phyloP scores from a whole-genome alignment of 371 early-diverging fungal species.

The Circinella minor region DNA sequence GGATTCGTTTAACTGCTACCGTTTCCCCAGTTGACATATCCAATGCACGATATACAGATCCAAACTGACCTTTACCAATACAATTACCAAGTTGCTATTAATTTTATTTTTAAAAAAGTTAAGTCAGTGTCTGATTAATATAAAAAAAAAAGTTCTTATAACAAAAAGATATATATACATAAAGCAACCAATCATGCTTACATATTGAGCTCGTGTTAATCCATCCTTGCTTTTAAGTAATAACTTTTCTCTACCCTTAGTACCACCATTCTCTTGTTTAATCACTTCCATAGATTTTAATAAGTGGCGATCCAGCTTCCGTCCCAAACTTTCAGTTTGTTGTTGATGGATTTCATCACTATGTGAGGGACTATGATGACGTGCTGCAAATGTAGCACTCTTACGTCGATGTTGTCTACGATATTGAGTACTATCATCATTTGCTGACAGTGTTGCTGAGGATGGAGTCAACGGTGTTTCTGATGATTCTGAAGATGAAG shows the following conservation, averaged over 20 bases:
- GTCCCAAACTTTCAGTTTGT: conserved; percentile 32
- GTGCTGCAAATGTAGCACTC: conserved; percentile 26
- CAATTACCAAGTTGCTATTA: conserved; percentile 82
- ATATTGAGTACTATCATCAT: not conserved
- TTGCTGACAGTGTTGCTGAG: not conserved
- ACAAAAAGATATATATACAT: too few species aligned
- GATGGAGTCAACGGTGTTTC: conserved; percentile 19
- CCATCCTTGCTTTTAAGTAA: conserved; percentile 33
- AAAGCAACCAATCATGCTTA: conserved; percentile 8
- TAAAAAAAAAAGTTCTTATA: too few species aligned
- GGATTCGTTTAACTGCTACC: conserved; percentile 88
- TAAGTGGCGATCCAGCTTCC: conserved; percentile 36
- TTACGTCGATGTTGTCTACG: conserved; percentile 26
- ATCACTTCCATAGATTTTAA: conserved; percentile 22
- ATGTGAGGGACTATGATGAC: conserved; percentile 9
- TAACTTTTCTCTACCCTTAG: conserved; percentile 24
- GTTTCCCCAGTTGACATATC: conserved; percentile 86
- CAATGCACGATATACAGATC: conserved; percentile 83
- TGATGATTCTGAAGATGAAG: conserved; percentile 16
- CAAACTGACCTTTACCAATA: conserved; percentile 93
- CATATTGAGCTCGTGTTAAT: conserved; percentile 29
- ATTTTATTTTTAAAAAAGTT: not conserved
- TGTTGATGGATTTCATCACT: conserved; percentile 9
- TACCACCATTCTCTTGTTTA: conserved; percentile 17
- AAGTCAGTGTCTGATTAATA: too few species aligned